Conservation (phyloP, 2,329 filamentous ascomycete genomes). For the Fusarium concolor region DNA sequence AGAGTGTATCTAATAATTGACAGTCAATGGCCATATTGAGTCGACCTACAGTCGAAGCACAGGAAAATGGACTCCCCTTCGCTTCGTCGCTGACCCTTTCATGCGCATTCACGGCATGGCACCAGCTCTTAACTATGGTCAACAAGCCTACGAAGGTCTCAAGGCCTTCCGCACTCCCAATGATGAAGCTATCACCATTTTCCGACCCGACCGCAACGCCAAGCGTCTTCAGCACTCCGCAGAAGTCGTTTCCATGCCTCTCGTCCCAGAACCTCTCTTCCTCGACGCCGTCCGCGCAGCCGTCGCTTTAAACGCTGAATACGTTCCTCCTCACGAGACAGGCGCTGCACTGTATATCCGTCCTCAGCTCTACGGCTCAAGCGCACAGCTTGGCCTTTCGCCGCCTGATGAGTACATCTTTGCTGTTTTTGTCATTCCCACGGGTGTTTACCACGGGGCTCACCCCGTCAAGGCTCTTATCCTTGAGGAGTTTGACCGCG, state of each 20-base stretch:
- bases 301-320: constrained; percentile 89
- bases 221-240: constrained; percentile 86
- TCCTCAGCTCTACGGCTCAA: constrained; percentile 87
- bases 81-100: constrained; percentile 85
- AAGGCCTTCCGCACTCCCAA: constrained; percentile 89
- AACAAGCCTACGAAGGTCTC: constrained; percentile 98
- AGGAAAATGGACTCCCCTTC: constrained; percentile 80
- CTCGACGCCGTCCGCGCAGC: constrained; percentile 80
- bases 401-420: constrained; percentile 95
- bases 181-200: constrained; percentile 79
- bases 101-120: constrained; percentile 95
- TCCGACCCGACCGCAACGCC: constrained; percentile 89
- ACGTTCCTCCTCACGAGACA: constrained; percentile 88
- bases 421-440: constrained; percentile 88
- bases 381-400: constrained; percentile 85
- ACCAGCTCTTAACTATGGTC: constrained; percentile 94
- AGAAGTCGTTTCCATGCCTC: constrained; percentile 83
- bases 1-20: constrained; percentile 4
- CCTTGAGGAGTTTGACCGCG: constrained; percentile 91
- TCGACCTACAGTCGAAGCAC: constrained; percentile 82
- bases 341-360: constrained; percentile 94
- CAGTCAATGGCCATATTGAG: constrained; percentile 95
- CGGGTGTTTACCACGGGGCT: constrained; percentile 92
- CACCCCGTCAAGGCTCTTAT: constrained; percentile 89
- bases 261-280: constrained; percentile 81